These are phyloP conservation scores for Hericium alpestre DNA, from an alignment of 768 basidiomycete species.

Conservation along the genomic window DNA sequence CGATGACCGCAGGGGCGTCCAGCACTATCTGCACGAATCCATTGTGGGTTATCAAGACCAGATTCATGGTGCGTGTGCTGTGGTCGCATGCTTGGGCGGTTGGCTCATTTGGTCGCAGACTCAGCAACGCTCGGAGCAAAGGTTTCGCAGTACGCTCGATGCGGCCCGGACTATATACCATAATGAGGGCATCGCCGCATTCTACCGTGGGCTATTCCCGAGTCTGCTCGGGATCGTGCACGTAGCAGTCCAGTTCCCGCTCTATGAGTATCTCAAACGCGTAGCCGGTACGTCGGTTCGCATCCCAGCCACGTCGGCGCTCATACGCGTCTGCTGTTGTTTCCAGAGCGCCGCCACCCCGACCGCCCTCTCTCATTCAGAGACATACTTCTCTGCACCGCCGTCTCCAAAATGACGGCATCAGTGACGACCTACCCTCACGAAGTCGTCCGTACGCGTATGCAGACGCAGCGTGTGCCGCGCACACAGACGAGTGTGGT, in stretches of 20 bases:
- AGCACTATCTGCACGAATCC: conserved; percentile 94
- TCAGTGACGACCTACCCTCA: conserved; percentile 95
- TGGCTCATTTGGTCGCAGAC: conserved; percentile 40
- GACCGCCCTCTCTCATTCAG: conserved; percentile 36
- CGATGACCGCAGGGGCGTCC: conserved; percentile 89
- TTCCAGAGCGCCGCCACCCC: conserved; percentile 7
- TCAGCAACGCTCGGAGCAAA: conserved; percentile 64
- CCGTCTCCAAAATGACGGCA: conserved; percentile 92
- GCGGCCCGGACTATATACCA: conserved; percentile 85
- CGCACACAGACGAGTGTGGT: conserved; percentile 37
- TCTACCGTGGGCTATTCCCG: conserved; percentile 92
- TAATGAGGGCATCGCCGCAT: conserved; percentile 75
- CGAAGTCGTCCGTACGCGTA: conserved; percentile 95
- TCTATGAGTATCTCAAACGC: conserved; percentile 88
- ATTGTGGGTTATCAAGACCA: conserved; percentile 97
- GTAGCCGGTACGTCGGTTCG: conserved; percentile 50
- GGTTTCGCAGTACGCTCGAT: conserved; percentile 84
- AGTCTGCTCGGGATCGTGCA: conserved; percentile 87
- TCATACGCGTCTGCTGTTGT: neutral
- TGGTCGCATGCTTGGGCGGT: conserved; percentile 3
- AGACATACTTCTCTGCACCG: conserved; percentile 80
- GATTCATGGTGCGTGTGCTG: conserved; percentile 75
- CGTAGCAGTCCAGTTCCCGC: conserved; percentile 94
- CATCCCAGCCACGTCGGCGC: neutral
- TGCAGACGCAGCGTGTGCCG: conserved; percentile 72